These are phyloP conservation scores for Arachis hypogaea DNA, from an alignment of 306 rosid genomes.

Conservation along the genomic window DNA sequence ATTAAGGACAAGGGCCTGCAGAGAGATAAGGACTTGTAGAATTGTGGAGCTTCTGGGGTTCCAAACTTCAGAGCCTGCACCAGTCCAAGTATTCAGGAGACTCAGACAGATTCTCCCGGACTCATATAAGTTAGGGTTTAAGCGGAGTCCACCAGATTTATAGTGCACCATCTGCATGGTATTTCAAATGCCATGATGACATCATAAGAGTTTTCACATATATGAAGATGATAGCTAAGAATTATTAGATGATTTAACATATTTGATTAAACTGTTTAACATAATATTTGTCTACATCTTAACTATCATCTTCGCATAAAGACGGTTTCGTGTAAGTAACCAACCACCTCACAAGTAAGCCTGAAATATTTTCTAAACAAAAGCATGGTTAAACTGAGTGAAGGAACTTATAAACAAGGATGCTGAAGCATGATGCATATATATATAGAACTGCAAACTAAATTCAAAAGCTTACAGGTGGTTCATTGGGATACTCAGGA, in stretches of 20 bases:
- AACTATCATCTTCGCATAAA: too few species aligned
- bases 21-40: constrained; percentile 95
- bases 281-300: too few species aligned
- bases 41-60: constrained; percentile 74
- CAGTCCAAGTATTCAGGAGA: constrained; percentile 93
- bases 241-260: too few species aligned
- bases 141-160: constrained; percentile 84
- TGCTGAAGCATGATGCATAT: constrained; percentile 24
- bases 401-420: constrained; percentile 9
- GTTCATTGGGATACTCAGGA: constrained; percentile 79
- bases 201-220: constrained; percentile 38
- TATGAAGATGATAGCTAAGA: neutral
- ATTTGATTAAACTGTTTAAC: too few species aligned
- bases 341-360: neutral
- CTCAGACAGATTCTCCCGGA: constrained; percentile 96
- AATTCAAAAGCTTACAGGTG: constrained; percentile 78
- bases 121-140: constrained; percentile 92
- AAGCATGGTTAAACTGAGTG: constrained; percentile 11
- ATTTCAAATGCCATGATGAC: constrained; percentile 37
- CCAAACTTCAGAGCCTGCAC: constrained; percentile 88
- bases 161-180: constrained; percentile 83
- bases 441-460: constrained; percentile 26
- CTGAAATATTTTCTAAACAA: constrained; percentile 7
- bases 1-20: constrained; percentile 95
- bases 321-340: too few species aligned